phyloP scores from a whole-genome alignment of 352 stramenopile species.

The Phytopythium mirpurense region DNA sequence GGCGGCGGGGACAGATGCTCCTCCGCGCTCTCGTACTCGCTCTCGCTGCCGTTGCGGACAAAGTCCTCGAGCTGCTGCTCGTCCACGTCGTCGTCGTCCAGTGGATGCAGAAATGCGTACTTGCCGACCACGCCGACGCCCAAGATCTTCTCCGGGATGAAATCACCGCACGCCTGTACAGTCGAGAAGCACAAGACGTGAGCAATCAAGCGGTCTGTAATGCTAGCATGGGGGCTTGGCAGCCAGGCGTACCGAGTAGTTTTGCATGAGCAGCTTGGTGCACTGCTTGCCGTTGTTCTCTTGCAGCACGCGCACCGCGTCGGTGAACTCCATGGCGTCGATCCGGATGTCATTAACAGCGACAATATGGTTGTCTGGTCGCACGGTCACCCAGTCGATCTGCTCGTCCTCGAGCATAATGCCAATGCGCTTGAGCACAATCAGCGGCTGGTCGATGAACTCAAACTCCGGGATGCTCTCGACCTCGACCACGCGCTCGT shows the following conservation, averaged over 20 bases:
- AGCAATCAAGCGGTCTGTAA: neutral
- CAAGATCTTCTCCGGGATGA: constrained; percentile 86
- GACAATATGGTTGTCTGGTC: constrained; percentile 83
- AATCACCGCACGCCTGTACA: constrained; percentile 62
- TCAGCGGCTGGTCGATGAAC: constrained; percentile 82
- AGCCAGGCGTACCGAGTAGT: constrained; percentile 54
- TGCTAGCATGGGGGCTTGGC: neutral
- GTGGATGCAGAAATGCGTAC: constrained; percentile 68
- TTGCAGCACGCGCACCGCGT: constrained; percentile 73
- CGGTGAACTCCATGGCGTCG: constrained; percentile 75
- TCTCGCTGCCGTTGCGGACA: constrained; percentile 32
- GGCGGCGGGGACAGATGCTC: constrained; percentile 11
- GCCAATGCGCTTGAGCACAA: constrained; percentile 82
- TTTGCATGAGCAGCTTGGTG: constrained; percentile 86
- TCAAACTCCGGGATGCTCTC: constrained; percentile 85
- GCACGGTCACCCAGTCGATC: constrained; percentile 80
- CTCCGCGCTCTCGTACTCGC: constrained; percentile 15
- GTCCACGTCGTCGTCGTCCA: constrained; percentile 31
- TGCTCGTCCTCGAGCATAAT: constrained; percentile 61
- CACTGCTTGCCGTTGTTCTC: constrained; percentile 85
- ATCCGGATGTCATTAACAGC: constrained; percentile 86
- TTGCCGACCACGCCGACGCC: constrained; percentile 76
- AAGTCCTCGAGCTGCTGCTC: constrained; percentile 63
- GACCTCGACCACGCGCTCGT: constrained; percentile 84
- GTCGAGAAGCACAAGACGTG: neutral